phyloP scores from a whole-genome alignment of 176 grass and related monocot species.

The Oryza punctata region DNA sequence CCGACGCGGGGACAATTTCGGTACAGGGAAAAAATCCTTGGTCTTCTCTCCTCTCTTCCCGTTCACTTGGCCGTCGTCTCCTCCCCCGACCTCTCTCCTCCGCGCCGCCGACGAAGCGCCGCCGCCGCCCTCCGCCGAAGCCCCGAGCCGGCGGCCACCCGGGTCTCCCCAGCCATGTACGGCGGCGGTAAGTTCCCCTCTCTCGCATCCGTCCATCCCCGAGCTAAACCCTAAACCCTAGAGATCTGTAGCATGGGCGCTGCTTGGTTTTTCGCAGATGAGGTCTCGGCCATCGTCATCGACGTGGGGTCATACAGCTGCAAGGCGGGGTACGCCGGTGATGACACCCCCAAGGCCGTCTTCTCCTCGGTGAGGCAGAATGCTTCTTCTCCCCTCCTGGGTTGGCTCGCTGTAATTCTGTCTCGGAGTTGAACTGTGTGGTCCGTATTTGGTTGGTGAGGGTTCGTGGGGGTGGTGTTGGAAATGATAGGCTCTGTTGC shows the following conservation, averaged over 20 bases:
- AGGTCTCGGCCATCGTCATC: constrained; percentile 96
- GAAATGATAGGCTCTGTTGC: not conserved
- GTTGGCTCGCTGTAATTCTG: not conserved
- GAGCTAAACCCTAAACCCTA: constrained; percentile 43
- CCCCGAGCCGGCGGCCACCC: not conserved
- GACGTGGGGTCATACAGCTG: constrained; percentile 97
- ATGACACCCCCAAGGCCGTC: constrained; percentile 96
- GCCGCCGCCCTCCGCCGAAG: not conserved
- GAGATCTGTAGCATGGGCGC: constrained; percentile 29
- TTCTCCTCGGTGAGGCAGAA: constrained; percentile 77
- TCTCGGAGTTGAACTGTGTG: not conserved
- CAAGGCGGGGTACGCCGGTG: constrained; percentile 95
- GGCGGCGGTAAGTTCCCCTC: constrained; percentile 78
- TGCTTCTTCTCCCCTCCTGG: not conserved
- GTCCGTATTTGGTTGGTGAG: not conserved
- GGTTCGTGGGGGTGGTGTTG: not conserved
- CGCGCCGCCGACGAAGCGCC: not conserved
- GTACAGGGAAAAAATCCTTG: not conserved
- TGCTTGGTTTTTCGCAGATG: constrained; percentile 53
- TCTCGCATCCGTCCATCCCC: not conserved
- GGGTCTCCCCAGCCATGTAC: constrained; percentile 70
- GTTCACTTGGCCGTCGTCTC: not conserved
- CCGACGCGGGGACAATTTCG: not conserved
- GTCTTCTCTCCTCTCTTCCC: too few species aligned
- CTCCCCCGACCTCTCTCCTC: not conserved